Evolutionary conservation across 176 grass and related monocot genomes (phyloP).

Genomic region (Juncus inflexus): DNA sequence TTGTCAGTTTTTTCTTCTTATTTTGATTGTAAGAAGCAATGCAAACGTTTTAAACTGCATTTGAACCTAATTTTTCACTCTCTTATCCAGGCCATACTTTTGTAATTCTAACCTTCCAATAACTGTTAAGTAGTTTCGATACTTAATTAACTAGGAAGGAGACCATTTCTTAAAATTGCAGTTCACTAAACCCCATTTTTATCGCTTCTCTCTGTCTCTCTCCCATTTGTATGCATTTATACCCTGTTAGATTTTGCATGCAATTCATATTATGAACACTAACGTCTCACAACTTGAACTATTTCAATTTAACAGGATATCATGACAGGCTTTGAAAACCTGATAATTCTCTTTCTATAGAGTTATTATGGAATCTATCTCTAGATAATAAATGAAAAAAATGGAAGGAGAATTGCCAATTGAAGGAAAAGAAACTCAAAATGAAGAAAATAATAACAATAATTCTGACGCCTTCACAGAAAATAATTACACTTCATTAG

Average conservation of each 20-base stretch:
- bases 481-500: conserved; percentile 5
- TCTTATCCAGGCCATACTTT: too few species aligned
- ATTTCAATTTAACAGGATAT: conserved; percentile 13
- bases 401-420: neutral
- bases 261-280: neutral
- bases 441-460: neutral
- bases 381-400: conserved; percentile 9
- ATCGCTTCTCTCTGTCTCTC: neutral
- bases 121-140: too few species aligned
- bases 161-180: too few species aligned
- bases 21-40: neutral
- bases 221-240: conserved; percentile 4
- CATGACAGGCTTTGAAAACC: neutral
- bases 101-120: too few species aligned
- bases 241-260: neutral
- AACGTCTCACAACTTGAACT: neutral
- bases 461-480: neutral
- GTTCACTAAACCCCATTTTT: neutral
- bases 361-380: neutral
- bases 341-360: neutral
- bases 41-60: too few species aligned
- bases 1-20: neutral
- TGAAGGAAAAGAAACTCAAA: neutral
- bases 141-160: too few species aligned
- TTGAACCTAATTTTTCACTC: too few species aligned